Evolutionary conservation across 2,329 filamentous ascomycete species (phyloP), one percentile per base, ranked within the genome.

Genomic region (Emmonsia crescens): DNA sequence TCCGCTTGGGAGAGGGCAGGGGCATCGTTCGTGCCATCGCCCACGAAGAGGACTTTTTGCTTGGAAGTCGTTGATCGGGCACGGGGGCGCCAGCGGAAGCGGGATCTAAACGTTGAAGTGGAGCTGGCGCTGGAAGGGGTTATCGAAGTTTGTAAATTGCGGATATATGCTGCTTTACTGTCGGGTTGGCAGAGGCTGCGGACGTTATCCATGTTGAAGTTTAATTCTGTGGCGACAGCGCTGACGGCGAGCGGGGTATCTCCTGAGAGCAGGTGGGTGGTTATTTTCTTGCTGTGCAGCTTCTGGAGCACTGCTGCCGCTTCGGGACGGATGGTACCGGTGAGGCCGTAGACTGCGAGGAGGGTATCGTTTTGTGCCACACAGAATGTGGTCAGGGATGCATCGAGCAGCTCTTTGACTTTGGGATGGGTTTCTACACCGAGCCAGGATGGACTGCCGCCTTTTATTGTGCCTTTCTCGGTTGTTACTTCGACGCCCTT

Each of bases 21-120:
- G 0, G 89, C 87, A 68, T 93, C 89, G 71, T 93, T 93, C 16
- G 87, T 91, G 1, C 89, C 89, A 67, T 93, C 89, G 40, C 89
- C 89, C 58, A 83, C 82, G 72, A 93, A 92, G 5, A 91, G 72
- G 21, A 89, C 81, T 1, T 80, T 65, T n/a, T 66, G 68, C n/a
- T 63, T 57, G 44, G 65, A 64, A 48, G 29, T 0, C 57, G 59
- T 38, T 19, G 48, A 31, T 29, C 19, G 56, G 33, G 29, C 27
- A 33, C 21, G 49, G 42, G 19, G 24, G 49, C 61, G 44, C n/a
- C 61, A 57, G 60, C 38, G 2, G 40, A 48, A 8, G 57, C 57
- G 46, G 24, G 40, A 40, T 57, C 33, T 68, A 64, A 36, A 16
- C 27, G 49, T 19, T 29, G 52, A 14, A 38, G 33, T 38, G 52